Percentiles rank a stretch among this genome's conserved stretches.
Evolutionary conservation across 129 eudicot species (phyloP).

Genomic region (sunflower (Helianthus annuus)): DNA sequence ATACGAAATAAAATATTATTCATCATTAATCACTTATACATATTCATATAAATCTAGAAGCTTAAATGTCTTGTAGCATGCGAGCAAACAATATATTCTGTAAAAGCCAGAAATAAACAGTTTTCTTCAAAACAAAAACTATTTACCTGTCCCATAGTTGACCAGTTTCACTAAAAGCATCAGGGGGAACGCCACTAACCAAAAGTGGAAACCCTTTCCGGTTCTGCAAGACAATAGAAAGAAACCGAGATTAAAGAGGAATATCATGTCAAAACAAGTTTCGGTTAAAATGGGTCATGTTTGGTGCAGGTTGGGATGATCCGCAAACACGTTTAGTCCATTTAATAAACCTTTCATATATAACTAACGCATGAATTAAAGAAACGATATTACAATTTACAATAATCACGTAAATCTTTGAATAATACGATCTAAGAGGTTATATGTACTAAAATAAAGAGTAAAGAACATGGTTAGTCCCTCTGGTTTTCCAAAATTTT

Average conservation of each 20-base stretch:
- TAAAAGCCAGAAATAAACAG: conserved; percentile 13
- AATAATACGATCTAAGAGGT: background rate
- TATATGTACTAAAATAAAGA: background rate
- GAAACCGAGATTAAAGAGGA: conserved; percentile 3
- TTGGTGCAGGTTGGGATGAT: background rate
- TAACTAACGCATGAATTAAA: background rate
- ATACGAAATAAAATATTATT: conserved; percentile 17
- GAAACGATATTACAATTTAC: background rate
- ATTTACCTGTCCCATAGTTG: conserved; percentile 91
- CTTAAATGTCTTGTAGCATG: conserved; percentile 18
- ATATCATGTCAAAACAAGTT: background rate
- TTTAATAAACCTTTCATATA: background rate
- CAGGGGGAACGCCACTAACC: conserved; percentile 98
- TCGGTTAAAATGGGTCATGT: background rate
- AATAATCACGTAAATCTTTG: background rate
- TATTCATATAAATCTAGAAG: conserved; percentile 1
- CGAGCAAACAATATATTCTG: conserved; percentile 14
- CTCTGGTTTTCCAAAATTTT: too few species aligned
- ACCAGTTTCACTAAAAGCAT: conserved; percentile 99
- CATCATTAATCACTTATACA: conserved; percentile 2
- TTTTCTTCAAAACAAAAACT: background rate
- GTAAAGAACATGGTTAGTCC: too few species aligned
- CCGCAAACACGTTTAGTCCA: background rate
- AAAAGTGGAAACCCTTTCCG: conserved; percentile 75
- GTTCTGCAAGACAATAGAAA: conserved; percentile 52